Percentiles rank a stretch among this genome's conserved stretches.
phyloP scores from a whole-genome alignment of 2,329 filamentous ascomycete species.

The Raffaelea albimanens region DNA sequence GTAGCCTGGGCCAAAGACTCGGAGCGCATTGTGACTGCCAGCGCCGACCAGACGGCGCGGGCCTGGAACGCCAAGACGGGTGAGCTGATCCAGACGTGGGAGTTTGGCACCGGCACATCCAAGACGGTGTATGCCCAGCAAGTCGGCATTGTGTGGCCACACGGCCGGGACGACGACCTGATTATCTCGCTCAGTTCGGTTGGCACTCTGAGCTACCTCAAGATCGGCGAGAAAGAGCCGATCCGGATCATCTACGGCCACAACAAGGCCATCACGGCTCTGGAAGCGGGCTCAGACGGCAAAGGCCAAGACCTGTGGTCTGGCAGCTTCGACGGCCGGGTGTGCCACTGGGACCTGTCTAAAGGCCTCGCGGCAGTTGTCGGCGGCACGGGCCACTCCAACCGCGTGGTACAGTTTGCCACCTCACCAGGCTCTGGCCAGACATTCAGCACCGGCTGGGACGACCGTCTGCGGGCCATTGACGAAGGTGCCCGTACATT shows the following conservation, averaged over 20 bases:
- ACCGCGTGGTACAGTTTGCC: slow-evolving; percentile 73
- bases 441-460: slow-evolving; percentile 87
- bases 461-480: slow-evolving; percentile 76
- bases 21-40: slow-evolving; percentile 78
- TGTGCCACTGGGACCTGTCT: slow-evolving; percentile 73
- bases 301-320: slow-evolving; percentile 66
- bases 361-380: slow-evolving; percentile 60
- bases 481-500: slow-evolving; percentile 70
- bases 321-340: slow-evolving; percentile 83
- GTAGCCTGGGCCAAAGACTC: slow-evolving; percentile 87
- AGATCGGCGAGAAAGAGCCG: slow-evolving; percentile 60
- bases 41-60: slow-evolving; percentile 88
- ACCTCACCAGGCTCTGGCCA: slow-evolving; percentile 48
- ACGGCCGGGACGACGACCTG: slow-evolving; percentile 71
- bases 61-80: slow-evolving; percentile 84
- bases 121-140: slow-evolving; percentile 72
- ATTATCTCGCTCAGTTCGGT: slow-evolving; percentile 84
- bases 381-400: slow-evolving; percentile 74
- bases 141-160: slow-evolving; percentile 86
- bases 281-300: slow-evolving; percentile 46
- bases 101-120: slow-evolving; percentile 64
- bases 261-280: slow-evolving; percentile 79
- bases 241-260: slow-evolving; percentile 73
- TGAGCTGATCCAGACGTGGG: slow-evolving; percentile 72
- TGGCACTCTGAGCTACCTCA: slow-evolving; percentile 84